Percentiles rank a stretch among this genome's conserved stretches.
Conservation (phyloP, 2,329 filamentous ascomycete genomes). For the Hymenoscyphus fraxineus region DNA sequence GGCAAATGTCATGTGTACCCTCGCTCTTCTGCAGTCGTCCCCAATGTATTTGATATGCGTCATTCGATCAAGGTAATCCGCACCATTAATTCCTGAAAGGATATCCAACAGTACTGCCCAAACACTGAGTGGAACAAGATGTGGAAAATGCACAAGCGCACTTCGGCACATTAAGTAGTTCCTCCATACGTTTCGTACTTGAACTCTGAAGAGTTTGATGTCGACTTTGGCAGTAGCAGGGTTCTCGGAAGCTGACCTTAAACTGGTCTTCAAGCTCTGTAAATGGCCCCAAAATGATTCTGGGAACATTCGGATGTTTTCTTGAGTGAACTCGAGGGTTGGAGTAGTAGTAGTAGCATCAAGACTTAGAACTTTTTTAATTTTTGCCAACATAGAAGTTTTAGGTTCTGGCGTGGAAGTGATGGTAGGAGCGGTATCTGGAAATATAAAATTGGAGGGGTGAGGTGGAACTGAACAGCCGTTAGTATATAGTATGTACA, state of each 20-base stretch:
- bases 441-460: constrained; percentile 8
- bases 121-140: constrained; percentile 54
- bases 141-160: constrained; percentile 43
- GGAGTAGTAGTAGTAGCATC: background rate
- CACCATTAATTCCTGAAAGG: constrained; percentile 44
- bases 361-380: constrained; percentile 21
- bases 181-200: constrained; percentile 41
- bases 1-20: constrained; percentile 48
- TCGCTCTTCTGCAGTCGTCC: constrained; percentile 61
- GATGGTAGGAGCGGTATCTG: constrained; percentile 3
- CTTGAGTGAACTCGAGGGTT: background rate
- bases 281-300: constrained; percentile 3
- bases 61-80: constrained; percentile 53
- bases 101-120: constrained; percentile 66
- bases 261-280: background rate
- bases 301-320: constrained; percentile 27
- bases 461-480: constrained; percentile 4
- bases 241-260: background rate
- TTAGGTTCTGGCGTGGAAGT: background rate
- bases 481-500: background rate
- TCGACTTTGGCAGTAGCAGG: background rate
- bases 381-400: background rate
- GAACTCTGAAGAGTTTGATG: constrained; percentile 17
- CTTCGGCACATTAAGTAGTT: constrained; percentile 48
- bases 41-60: constrained; percentile 58